Base-by-base conservation (phyloP, 2,329 filamentous ascomycete genomes). In the Beauveria australis region DNA sequence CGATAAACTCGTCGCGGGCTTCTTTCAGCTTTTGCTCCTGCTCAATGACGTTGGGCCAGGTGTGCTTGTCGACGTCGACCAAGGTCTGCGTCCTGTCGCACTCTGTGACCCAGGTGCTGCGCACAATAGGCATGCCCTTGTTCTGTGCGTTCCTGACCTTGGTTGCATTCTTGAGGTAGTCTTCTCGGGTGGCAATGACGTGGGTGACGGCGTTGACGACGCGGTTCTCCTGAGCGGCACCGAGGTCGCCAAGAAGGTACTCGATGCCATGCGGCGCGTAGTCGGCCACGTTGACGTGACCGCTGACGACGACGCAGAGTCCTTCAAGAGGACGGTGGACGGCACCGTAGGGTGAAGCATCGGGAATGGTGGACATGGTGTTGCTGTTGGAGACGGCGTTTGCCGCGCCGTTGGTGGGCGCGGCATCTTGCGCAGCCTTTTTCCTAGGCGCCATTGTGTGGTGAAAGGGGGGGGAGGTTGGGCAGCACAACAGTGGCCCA, bases 31-130 rank as follows among this genome's bases (percentile, higher is more conserved):
- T 63, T 52, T 64, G 64, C 22, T 69, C 63, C 26, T 63, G 61
- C 33, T 66, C 47, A 19, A 69, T 60, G 30, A 66, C 65, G 14
- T 64, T 59, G 55, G 65, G 48, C 71, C 69, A 74, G 26, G 62
- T 48, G 30, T 69, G 71, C 22, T 66, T 64, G 26, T 70, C 66
- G 1, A 62, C 65, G 22, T 64, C 63, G 14, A 71, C 63, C 48
- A 66, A 64, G 53, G 64, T 66, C 26, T 67, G 64, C 44, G 69
- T 61, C 10, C 64, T 62, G 43, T 81, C 73, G 24, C 79, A 85
- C n/a, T 85, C 79, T 2, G 81, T 64, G n/a, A 86, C 73, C 88
- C 88, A 91, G 16, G 81, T 73, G 0, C 86, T 70, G 10, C 72
- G 76, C 28, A 91, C 79, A 51, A 90, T 77, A 3, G 78, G 77